Evolutionary conservation across 805 yeast species (phyloP).

Genomic region (Blastobotrys terrestris): DNA sequence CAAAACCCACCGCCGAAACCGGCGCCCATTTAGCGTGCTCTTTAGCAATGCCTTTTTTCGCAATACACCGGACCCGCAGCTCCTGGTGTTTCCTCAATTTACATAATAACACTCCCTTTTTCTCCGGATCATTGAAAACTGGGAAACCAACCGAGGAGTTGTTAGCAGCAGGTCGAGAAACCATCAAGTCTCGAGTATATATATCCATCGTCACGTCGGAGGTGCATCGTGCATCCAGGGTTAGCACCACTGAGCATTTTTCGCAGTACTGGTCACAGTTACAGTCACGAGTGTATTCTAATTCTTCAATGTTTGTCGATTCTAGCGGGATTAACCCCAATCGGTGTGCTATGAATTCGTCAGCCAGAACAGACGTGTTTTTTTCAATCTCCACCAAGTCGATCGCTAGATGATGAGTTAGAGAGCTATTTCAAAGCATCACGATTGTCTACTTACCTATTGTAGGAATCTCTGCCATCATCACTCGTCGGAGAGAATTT

Average conservation of each 20-base stretch:
- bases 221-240: conserved; percentile 83
- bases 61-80: conserved; percentile 80
- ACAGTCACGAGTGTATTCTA: conserved; percentile 83
- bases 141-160: conserved; percentile 66
- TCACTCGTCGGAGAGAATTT: conserved; percentile 82
- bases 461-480: conserved; percentile 96
- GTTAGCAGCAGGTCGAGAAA: conserved; percentile 37
- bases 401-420: conserved; percentile 46
- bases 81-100: conserved; percentile 91
- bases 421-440: conserved; percentile 10
- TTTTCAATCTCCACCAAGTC: conserved; percentile 91
- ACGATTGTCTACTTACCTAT: conserved; percentile 36
- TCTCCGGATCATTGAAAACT: conserved; percentile 67
- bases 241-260: conserved; percentile 84
- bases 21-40: conserved; percentile 99
- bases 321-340: conserved; percentile 87
- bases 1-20: conserved; percentile 90
- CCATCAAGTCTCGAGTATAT: conserved; percentile 72
- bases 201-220: conserved; percentile 84
- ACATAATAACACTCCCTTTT: conserved; percentile 84
- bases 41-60: conserved; percentile 94
- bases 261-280: conserved; percentile 98
- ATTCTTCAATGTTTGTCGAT: conserved; percentile 73
- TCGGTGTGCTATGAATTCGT: conserved; percentile 92
- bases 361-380: conserved; percentile 93